Evolutionary conservation across 768 basidiomycete genomes (phyloP).

Genomic region (Pisolithus microcarpus): DNA sequence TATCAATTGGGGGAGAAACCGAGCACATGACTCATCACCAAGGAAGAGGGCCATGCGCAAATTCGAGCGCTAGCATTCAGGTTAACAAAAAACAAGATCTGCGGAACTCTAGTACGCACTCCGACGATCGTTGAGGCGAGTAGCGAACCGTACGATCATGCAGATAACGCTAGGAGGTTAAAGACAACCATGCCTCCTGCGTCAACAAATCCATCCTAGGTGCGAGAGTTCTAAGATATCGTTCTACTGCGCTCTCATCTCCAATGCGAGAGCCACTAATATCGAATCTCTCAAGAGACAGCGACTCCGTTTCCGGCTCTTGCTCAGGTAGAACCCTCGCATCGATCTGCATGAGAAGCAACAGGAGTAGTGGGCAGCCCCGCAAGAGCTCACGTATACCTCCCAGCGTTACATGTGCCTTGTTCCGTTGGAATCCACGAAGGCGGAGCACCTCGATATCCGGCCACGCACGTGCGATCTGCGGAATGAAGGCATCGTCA

Average conservation of each 20-base stretch:
- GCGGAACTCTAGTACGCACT: too few relatives aligned
- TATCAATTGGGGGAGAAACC: too few relatives aligned
- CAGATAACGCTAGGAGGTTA: too few relatives aligned
- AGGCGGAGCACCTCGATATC: conserved; percentile 20
- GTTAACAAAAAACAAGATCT: too few relatives aligned
- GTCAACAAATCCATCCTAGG: conserved; percentile 14
- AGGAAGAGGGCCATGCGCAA: too few relatives aligned
- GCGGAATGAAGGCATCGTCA: conserved; percentile 20
- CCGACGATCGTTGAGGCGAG: too few relatives aligned
- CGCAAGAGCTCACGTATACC: conserved; percentile 16
- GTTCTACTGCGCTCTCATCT: conserved; percentile 19
- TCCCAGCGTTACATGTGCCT: conserved; percentile 12
- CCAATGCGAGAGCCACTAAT: conserved; percentile 23
- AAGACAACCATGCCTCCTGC: too few relatives aligned
- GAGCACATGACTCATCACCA: too few relatives aligned
- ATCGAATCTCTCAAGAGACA: conserved; percentile 19
- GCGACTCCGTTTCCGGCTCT: not conserved
- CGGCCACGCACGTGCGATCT: conserved; percentile 23
- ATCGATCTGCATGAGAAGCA: conserved; percentile 20
- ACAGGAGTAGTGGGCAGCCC: conserved; percentile 13
- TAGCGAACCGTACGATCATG: too few relatives aligned
- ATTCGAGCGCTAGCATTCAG: too few relatives aligned
- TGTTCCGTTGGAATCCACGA: conserved; percentile 23
- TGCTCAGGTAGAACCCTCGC: conserved; percentile 7
- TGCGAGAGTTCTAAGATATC: conserved; percentile 17